phyloP scores from a whole-genome alignment of 441 rosid species.

The Arabidopsis lyrata region DNA sequence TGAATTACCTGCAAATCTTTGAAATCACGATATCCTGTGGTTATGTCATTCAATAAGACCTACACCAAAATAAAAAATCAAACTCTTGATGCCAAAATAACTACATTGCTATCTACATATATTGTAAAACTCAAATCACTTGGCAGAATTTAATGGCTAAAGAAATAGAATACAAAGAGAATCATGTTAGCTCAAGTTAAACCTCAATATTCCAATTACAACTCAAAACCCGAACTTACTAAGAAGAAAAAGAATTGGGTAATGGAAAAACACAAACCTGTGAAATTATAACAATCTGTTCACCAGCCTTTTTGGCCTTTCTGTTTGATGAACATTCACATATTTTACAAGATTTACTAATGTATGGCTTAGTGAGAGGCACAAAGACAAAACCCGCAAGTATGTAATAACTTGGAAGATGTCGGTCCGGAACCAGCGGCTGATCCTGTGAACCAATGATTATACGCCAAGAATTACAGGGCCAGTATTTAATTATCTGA shows the following conservation, averaged over 20 bases:
- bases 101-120: not conserved
- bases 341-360: not conserved
- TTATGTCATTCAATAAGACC: not conserved
- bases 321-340: not conserved
- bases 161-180: not conserved
- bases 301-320: not conserved
- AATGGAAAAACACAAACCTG: not conserved
- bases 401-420: slow-evolving; percentile 16
- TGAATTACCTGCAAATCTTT: not conserved
- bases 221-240: not conserved
- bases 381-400: slow-evolving; percentile 17
- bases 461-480: not conserved
- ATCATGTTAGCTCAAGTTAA: not conserved
- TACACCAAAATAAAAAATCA: not conserved
- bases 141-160: not conserved
- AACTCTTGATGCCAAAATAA: not conserved
- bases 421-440: not conserved
- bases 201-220: not conserved
- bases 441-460: not conserved
- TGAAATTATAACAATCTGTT: slow-evolving; percentile 4
- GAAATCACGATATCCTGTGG: not conserved
- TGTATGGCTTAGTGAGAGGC: slow-evolving; percentile 1
- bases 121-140: not conserved
- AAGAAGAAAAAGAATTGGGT: not conserved
- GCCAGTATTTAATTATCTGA: not conserved